Evolutionary conservation across 805 yeast genomes (phyloP).

Genomic region (Jamesozyma gamospora): DNA sequence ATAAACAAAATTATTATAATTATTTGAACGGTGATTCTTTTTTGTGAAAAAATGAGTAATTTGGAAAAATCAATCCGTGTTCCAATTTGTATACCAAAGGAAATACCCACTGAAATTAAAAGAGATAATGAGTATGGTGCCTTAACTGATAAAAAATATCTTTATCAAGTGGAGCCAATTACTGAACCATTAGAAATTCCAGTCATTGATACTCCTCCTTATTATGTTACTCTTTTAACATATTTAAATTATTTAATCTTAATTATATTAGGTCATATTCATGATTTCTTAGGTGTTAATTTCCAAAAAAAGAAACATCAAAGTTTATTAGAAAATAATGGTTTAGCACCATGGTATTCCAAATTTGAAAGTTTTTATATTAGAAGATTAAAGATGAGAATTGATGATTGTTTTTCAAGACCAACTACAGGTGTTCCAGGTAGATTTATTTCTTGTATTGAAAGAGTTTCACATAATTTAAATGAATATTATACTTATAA

Average conservation of each 20-base stretch:
- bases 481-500: constrained; percentile 59
- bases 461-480: constrained; percentile 60
- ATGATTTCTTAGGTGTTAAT: constrained; percentile 75
- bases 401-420: constrained; percentile 90
- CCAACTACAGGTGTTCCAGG: constrained; percentile 99
- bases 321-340: constrained; percentile 67
- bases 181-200: constrained; percentile 50
- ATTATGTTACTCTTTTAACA: constrained; percentile 66
- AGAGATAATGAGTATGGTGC: constrained; percentile 65
- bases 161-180: constrained; percentile 52
- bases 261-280: constrained; percentile 79
- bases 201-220: constrained; percentile 76
- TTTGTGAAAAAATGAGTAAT: background rate
- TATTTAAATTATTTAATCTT: constrained; percentile 77
- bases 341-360: constrained; percentile 92
- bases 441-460: constrained; percentile 71
- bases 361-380: constrained; percentile 90
- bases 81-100: constrained; percentile 30
- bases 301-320: constrained; percentile 57
- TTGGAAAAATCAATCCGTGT: constrained; percentile 11
- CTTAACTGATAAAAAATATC: constrained; percentile 52
- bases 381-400: constrained; percentile 80
- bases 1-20: no score
- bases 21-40: no score
- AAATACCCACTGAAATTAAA: constrained; percentile 30